These are phyloP conservation scores for Fusarium sp. DNA, from an alignment of 2,329 filamentous ascomycete genomes.

Conservation along the genomic window DNA sequence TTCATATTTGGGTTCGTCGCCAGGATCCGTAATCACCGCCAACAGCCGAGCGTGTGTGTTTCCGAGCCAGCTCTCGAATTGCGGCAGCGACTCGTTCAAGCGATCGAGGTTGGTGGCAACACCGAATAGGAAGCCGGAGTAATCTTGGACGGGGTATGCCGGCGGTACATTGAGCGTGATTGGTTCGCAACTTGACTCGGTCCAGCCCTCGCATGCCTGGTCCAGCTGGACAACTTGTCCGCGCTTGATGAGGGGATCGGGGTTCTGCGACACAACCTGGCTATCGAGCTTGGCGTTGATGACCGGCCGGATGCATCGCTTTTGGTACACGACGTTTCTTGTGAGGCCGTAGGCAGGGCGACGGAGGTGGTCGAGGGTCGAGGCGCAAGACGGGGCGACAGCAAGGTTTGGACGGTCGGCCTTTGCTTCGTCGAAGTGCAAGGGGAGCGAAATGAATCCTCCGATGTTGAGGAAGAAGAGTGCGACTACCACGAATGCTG, in stretches of 20 bases:
- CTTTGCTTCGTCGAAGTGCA: constrained; percentile 30
- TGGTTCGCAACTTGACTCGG: constrained; percentile 52
- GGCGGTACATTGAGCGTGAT: constrained; percentile 60
- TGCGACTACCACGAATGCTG: constrained; percentile 12
- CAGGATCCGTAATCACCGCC: constrained; percentile 61
- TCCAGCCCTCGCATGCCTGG: constrained; percentile 41
- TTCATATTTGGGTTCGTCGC: constrained; percentile 44
- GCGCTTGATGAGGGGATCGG: constrained; percentile 51
- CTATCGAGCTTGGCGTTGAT: constrained; percentile 51
- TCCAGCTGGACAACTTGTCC: constrained; percentile 47
- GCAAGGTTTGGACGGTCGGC: constrained; percentile 37
- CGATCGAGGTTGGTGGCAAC: constrained; percentile 66
- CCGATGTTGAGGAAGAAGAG: constrained; percentile 23
- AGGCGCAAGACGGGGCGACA: constrained; percentile 39
- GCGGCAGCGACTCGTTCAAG: constrained; percentile 61
- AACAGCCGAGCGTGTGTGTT: constrained; percentile 64
- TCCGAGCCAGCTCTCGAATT: constrained; percentile 68
- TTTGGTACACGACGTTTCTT: constrained; percentile 57
- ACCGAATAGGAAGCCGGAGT: constrained; percentile 67
- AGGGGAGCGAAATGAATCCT: constrained; percentile 34
- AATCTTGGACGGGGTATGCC: constrained; percentile 56
- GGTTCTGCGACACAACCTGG: constrained; percentile 52
- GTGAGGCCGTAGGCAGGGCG: constrained; percentile 51
- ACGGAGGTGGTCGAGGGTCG: constrained; percentile 47
- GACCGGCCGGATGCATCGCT: constrained; percentile 57